phyloP scores from a whole-genome alignment of 148 eudicot genomes.

The Persicaria maculosa region DNA sequence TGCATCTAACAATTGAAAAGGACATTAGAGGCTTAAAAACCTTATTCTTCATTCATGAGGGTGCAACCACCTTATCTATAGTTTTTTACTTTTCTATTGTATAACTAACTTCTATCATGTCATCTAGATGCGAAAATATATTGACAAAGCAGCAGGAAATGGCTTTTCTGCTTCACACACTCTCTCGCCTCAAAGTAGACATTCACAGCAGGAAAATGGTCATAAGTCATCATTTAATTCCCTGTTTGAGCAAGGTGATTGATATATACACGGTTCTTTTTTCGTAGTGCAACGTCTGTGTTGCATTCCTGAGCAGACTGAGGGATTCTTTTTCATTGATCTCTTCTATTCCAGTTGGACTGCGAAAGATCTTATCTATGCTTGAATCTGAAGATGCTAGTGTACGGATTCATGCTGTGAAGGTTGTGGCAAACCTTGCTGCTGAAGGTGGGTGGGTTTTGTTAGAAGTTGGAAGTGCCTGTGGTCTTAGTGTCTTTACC shows the following conservation, averaged over 20 bases:
- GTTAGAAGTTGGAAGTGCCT: neutral
- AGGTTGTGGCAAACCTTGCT: conserved; percentile 95
- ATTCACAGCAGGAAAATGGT: conserved; percentile 52
- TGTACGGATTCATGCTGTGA: conserved; percentile 90
- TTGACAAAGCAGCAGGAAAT: conserved; percentile 46
- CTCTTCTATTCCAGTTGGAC: conserved; percentile 58
- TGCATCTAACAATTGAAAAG: neutral
- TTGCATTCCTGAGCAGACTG: conserved; percentile 7
- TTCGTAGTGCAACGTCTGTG: conserved; percentile 7
- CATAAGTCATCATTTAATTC: conserved; percentile 54
- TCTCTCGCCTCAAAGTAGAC: conserved; percentile 36
- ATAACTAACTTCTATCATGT: conserved; percentile 13
- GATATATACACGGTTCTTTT: neutral
- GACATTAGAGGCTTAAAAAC: neutral
- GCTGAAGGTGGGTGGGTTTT: conserved; percentile 69
- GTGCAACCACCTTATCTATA: neutral
- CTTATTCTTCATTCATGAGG: neutral
- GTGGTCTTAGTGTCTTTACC: neutral
- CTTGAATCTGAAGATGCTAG: conserved; percentile 89
- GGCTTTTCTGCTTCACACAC: conserved; percentile 39
- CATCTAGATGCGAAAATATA: conserved; percentile 42
- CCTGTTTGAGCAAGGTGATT: conserved; percentile 84
- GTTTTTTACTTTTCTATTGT: neutral
- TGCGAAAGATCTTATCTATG: conserved; percentile 82
- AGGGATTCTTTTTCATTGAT: conserved; percentile 1